A percentile compares a stretch with the other conserved stretches of the same genome.
phyloP scores from a whole-genome alignment of 371 early-diverging fungal species.

The Mucor saturninus region DNA sequence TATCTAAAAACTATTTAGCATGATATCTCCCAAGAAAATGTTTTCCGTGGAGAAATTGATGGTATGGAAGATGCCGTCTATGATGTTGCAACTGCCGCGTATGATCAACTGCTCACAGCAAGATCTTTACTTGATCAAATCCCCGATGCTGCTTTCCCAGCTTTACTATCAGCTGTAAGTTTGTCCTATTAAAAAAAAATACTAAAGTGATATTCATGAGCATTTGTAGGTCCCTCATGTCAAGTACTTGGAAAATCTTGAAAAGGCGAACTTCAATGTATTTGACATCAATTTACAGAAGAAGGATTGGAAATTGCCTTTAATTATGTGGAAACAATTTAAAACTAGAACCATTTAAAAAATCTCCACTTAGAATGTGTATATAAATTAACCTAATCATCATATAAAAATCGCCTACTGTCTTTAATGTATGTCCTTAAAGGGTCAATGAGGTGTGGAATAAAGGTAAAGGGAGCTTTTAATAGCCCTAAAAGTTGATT shows the following conservation, averaged over 20 bases:
- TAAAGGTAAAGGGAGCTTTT: no score
- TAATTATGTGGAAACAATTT: constrained; percentile 58
- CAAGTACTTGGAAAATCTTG: constrained; percentile 66
- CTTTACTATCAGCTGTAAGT: constrained; percentile 66
- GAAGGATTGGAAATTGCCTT: constrained; percentile 74
- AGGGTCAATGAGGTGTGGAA: no score
- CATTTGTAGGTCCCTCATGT: constrained; percentile 57
- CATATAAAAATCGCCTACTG: background rate
- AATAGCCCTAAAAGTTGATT: no score
- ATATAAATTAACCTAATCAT: background rate
- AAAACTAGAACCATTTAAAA: constrained; percentile 24
- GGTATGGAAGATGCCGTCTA: constrained; percentile 75
- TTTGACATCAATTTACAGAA: constrained; percentile 65
- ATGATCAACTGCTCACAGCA: constrained; percentile 82
- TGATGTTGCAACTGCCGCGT: constrained; percentile 81
- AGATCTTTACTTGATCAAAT: constrained; percentile 61
- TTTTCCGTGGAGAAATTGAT: constrained; percentile 72
- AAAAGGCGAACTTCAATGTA: constrained; percentile 74
- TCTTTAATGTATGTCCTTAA: no score
- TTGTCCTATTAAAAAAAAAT: background rate
- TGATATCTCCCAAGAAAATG: constrained; percentile 69
- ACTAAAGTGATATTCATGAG: background rate
- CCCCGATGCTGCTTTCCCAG: constrained; percentile 66
- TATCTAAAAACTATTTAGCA: constrained; percentile 45
- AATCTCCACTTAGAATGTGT: background rate